phyloP scores from a whole-genome alignment of 2,329 filamentous ascomycete genomes.

The Claviceps maximensis region DNA sequence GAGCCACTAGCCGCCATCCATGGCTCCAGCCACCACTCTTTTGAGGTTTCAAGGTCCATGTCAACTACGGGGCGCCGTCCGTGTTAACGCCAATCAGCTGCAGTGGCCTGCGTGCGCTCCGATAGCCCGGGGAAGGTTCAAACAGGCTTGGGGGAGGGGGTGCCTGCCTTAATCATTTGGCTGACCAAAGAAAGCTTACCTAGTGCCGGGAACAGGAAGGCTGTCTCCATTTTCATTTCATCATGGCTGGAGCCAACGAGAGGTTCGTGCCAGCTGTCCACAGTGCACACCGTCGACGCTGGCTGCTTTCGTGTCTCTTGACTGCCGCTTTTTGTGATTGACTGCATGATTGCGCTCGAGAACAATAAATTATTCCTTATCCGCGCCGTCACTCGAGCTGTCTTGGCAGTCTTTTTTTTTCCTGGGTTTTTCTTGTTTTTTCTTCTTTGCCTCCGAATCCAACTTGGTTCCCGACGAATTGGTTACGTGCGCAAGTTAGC shows the following conservation, averaged over 20 bases:
- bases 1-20: not conserved
- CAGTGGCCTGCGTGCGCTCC: not conserved
- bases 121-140: not conserved
- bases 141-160: too few relatives aligned
- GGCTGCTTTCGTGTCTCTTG: too few relatives aligned
- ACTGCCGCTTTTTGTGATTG: not conserved
- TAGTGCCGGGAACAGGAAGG: not conserved
- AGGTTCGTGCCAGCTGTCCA: constrained; percentile 1
- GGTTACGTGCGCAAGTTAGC: not conserved
- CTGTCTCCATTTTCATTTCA: not conserved
- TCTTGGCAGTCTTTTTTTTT: not conserved
- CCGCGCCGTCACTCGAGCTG: not conserved
- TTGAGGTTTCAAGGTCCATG: too few relatives aligned
- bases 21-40: not conserved
- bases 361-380: not conserved
- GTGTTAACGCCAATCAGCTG: not conserved
- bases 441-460: not conserved
- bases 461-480: not conserved
- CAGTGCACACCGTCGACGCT: not conserved
- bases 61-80: too few relatives aligned
- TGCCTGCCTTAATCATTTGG: not conserved
- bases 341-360: not conserved
- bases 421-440: not conserved
- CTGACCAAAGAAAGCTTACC: not conserved
- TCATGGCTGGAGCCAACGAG: not conserved